Base-by-base conservation (phyloP, 768 basidiomycete genomes). In the Kondoa subrosea region DNA sequence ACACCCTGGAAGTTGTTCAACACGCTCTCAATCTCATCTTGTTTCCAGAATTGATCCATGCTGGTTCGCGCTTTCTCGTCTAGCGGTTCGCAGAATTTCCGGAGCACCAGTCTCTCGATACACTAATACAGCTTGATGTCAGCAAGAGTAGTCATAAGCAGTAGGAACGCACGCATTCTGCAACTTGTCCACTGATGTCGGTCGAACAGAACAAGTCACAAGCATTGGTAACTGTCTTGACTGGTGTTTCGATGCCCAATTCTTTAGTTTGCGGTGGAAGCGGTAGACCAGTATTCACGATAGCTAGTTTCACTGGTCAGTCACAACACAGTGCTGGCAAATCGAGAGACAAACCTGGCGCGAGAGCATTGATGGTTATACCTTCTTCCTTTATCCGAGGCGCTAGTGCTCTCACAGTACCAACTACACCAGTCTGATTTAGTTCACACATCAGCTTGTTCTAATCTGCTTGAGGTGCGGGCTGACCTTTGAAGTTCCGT, bases 401-500 rank as follows among this genome's bases (percentile, higher is more conserved):
- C 21, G 40, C 40, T 21, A 50, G 21, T 8, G 40, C 8, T 50
- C 40, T 8, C 8, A 50, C 40, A 50, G 40, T 50, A 21, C 40
- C 40, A 8, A 50, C 8, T 21, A 50, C 12, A 50, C 40, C 40
- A 50, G 40, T 50, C 40, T n/a, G n/a, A n/a, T n/a, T n/a, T n/a
- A n/a, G n/a, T n/a, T n/a, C n/a, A n/a, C n/a, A n/a, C n/a, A n/a
- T n/a, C n/a, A n/a, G n/a, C n/a, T n/a, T n/a, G n/a, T n/a, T n/a
- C n/a, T n/a, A n/a, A n/a, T n/a, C n/a, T n/a, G n/a, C n/a, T n/a
- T n/a, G n/a, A n/a, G n/a, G n/a, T n/a, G 34, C 1, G 59, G 26
- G 27, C 25, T 58, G 31, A 50, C 34, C 61, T 68, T 68, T 14
- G 63, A n/a, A 4, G 65, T 21, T 3, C 4, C 64, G 34, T 68